Conservation (phyloP, 2,329 filamentous ascomycete species). For the Cladosporium sp. region DNA sequence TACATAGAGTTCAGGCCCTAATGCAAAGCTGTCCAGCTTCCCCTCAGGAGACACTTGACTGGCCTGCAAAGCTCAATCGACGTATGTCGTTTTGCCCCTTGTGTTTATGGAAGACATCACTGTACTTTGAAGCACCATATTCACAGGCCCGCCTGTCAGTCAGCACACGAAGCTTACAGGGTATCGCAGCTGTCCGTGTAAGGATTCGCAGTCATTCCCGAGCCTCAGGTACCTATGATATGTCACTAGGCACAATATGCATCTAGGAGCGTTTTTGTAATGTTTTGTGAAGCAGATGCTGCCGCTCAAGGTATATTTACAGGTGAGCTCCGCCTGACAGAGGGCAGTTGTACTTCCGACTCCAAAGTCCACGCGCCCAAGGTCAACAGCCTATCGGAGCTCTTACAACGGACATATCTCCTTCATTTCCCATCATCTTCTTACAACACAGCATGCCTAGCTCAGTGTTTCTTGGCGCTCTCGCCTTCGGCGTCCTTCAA, state of each 20-base stretch:
- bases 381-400: slow-evolving; percentile 3
- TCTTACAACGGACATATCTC: slow-evolving; percentile 15
- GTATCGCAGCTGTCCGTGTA: not conserved
- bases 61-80: not conserved
- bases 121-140: not conserved
- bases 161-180: not conserved
- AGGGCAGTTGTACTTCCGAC: not conserved
- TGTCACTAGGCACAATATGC: not conserved
- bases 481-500: slow-evolving; percentile 52
- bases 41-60: not conserved
- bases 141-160: not conserved
- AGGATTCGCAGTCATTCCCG: not conserved
- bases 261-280: not conserved
- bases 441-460: not conserved
- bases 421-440: slow-evolving; percentile 1
- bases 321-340: slow-evolving; percentile 13
- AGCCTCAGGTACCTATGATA: not conserved
- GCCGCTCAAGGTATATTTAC: slow-evolving; percentile 20
- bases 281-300: slow-evolving; percentile 16
- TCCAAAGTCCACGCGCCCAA: not conserved
- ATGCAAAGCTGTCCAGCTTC: not conserved
- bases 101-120: not conserved
- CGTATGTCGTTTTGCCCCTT: not conserved
- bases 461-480: slow-evolving; percentile 34
- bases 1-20: not conserved